Evolutionary conservation across 2,329 filamentous ascomycete species (phyloP).

Genomic region (Emergomyces orientalis): DNA sequence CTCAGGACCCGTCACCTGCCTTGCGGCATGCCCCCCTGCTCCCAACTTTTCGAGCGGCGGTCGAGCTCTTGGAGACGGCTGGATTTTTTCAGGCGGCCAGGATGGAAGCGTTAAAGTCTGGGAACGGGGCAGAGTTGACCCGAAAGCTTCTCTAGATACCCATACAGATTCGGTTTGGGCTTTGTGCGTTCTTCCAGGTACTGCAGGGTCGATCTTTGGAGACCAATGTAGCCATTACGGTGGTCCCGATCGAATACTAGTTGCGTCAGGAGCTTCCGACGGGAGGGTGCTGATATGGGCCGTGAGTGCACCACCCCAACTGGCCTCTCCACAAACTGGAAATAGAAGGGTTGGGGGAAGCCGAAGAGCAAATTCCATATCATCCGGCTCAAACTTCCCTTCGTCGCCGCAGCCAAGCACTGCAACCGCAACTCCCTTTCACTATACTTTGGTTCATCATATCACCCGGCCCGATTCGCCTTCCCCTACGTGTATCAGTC

Average conservation of each 20-base stretch:
- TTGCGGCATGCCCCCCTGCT: conserved; percentile 78
- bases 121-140: conserved; percentile 89
- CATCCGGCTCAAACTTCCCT: conserved; percentile 84
- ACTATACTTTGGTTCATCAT: conserved; percentile 78
- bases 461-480: conserved; percentile 61
- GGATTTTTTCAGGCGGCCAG: conserved; percentile 96
- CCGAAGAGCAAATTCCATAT: conserved; percentile 83
- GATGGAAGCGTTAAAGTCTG: conserved; percentile 89
- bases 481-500: conserved; percentile 86
- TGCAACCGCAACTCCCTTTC: conserved; percentile 75
- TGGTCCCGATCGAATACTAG: conserved; percentile 70
- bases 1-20: conserved; percentile 74
- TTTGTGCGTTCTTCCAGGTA: conserved; percentile 81
- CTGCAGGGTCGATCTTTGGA: conserved; percentile 71
- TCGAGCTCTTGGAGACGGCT: conserved; percentile 81
- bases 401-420: conserved; percentile 82
- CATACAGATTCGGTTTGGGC: conserved; percentile 96
- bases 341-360: conserved; percentile 62
- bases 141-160: conserved; percentile 86
- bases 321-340: conserved; percentile 69
- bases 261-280: conserved; percentile 88
- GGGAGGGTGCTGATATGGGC: conserved; percentile 91
- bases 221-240: conserved; percentile 61
- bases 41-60: conserved; percentile 85
- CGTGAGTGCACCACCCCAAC: conserved; percentile 78